Conservation (phyloP, 2,329 filamentous ascomycete species). For the Akanthomyces uredinophilus region DNA sequence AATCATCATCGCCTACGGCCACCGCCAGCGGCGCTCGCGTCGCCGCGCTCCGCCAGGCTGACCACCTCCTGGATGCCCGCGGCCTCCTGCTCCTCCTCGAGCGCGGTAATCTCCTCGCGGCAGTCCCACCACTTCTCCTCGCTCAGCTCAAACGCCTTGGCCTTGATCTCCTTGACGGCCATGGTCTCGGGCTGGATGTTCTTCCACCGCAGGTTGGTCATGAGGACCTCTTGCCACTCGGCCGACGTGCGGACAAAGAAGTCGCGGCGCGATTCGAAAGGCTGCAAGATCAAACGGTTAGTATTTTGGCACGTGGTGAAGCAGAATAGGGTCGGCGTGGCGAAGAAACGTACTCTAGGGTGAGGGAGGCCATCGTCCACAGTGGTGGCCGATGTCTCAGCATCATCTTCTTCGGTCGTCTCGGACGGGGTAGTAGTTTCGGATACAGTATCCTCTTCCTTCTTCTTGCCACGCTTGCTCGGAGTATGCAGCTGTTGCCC, state of each 20-base stretch:
- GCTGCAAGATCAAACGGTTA: slow-evolving; percentile 37
- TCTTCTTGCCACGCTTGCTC: slow-evolving; percentile 54
- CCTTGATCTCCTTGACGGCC: slow-evolving; percentile 85
- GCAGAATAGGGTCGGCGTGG: too few species aligned
- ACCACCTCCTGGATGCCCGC: slow-evolving; percentile 94
- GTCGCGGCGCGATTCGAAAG: slow-evolving; percentile 85
- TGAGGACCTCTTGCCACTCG: slow-evolving; percentile 84
- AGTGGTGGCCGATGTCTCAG: slow-evolving; percentile 43
- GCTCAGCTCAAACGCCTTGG: slow-evolving; percentile 81
- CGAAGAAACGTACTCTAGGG: slow-evolving; percentile 42
- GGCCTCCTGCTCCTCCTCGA: slow-evolving; percentile 95
- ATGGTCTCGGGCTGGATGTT: slow-evolving; percentile 62
- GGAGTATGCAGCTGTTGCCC: slow-evolving; percentile 42
- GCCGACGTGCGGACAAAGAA: slow-evolving; percentile 86
- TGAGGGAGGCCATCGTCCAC: slow-evolving; percentile 74
- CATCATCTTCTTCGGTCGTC: slow-evolving; percentile 39
- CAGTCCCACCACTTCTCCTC: slow-evolving; percentile 99
- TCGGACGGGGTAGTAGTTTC: slow-evolving; percentile 24
- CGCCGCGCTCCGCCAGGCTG: slow-evolving; percentile 69
- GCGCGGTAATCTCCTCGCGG: slow-evolving; percentile 80
- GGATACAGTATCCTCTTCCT: slow-evolving; percentile 38
- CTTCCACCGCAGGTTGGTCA: slow-evolving; percentile 68
- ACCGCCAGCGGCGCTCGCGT: slow-evolving; percentile 38
- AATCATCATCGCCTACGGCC: slow-evolving; percentile 28
- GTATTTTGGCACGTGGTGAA: too few species aligned